Evolutionary conservation across 164 flowering plant species (phyloP).

Genomic region (Magnolia sinica): DNA sequence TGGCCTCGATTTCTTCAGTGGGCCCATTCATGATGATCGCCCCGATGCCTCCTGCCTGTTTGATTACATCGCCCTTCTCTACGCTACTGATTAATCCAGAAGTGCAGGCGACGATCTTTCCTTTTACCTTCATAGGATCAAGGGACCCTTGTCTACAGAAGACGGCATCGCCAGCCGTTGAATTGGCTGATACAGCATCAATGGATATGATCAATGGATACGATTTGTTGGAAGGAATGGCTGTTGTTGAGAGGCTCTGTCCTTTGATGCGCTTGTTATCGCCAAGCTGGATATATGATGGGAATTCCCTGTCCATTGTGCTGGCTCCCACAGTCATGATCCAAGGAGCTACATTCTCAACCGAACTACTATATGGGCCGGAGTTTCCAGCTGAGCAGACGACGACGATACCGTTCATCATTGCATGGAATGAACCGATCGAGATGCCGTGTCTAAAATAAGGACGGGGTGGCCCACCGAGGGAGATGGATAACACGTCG

Average conservation of each 20-base stretch:
- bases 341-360: conserved; percentile 9
- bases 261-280: conserved; percentile 9
- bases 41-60: conserved; percentile 38
- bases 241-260: conserved; percentile 53
- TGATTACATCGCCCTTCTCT: conserved; percentile 14
- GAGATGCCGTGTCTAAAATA: neutral
- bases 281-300: too few relatives aligned
- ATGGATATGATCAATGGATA: conserved; percentile 32
- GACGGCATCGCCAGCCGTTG: conserved; percentile 20
- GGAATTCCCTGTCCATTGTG: conserved; percentile 1
- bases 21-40: conserved; percentile 38
- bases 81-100: neutral
- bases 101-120: conserved; percentile 43
- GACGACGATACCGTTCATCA: neutral
- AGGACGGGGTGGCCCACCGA: neutral
- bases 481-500: neutral
- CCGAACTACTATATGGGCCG: neutral
- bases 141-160: conserved; percentile 8
- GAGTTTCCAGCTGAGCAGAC: conserved; percentile 5
- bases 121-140: conserved; percentile 44
- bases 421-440: conserved; percentile 4
- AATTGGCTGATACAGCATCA: conserved; percentile 28
- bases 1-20: conserved; percentile 35
- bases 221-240: conserved; percentile 17
- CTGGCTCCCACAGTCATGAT: conserved; percentile 8